Conservation (phyloP, 1,139 yeast species). For the Ogataea hybrid region DNA sequence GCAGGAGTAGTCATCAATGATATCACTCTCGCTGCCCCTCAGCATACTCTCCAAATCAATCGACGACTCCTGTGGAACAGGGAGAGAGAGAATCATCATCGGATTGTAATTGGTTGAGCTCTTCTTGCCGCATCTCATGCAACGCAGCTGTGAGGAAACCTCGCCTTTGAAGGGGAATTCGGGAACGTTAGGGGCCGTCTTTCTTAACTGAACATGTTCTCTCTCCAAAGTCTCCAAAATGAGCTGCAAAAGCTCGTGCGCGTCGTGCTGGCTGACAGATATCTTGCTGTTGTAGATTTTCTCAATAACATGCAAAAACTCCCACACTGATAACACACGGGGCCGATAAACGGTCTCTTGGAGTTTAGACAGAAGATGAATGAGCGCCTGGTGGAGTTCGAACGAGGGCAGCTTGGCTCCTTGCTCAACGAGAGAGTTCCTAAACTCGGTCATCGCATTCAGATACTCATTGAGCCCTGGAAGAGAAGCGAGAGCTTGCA, state of each 20-base stretch:
- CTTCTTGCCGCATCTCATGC: slow-evolving; percentile 62
- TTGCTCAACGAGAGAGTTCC: slow-evolving; percentile 20
- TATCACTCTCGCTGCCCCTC: slow-evolving; percentile 59
- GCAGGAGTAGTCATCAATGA: slow-evolving; percentile 81
- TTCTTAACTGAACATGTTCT: slow-evolving; percentile 52
- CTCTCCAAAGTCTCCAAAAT: slow-evolving; percentile 74
- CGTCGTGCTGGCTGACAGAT: slow-evolving; percentile 86
- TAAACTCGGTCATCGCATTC: slow-evolving; percentile 39
- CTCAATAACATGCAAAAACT: slow-evolving; percentile 70
- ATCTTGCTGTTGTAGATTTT: slow-evolving; percentile 73
- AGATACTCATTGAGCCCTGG: slow-evolving; percentile 65
- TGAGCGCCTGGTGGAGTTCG: slow-evolving; percentile 57
- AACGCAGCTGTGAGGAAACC: slow-evolving; percentile 62
- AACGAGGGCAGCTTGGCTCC: slow-evolving; percentile 31
- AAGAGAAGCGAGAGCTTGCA: slow-evolving; percentile 81
- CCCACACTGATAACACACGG: slow-evolving; percentile 71
- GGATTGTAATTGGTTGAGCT: slow-evolving; percentile 62
- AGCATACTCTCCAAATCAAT: slow-evolving; percentile 55
- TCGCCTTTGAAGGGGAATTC: slow-evolving; percentile 75
- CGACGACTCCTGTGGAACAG: slow-evolving; percentile 60
- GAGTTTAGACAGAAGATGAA: slow-evolving; percentile 51
- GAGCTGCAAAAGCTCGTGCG: slow-evolving; percentile 85
- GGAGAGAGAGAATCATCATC: slow-evolving; percentile 70
- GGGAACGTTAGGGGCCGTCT: slow-evolving; percentile 35
- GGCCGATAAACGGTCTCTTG: slow-evolving; percentile 61